Evolutionary conservation across 805 yeast genomes (phyloP).

Genomic region (Yarrowia divulgata): DNA sequence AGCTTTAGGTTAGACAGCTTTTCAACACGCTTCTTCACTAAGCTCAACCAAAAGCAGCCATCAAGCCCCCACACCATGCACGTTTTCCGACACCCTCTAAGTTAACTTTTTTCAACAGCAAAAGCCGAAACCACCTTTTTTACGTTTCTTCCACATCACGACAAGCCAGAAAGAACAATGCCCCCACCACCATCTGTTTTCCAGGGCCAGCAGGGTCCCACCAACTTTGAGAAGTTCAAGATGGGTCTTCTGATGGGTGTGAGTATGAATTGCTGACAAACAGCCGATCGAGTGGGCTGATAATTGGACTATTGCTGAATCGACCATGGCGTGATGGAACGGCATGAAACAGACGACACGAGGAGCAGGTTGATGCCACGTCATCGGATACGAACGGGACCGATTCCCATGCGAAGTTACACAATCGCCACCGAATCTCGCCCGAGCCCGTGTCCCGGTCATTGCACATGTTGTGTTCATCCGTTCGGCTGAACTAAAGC

Average conservation of each 20-base stretch:
- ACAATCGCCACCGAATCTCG: not conserved
- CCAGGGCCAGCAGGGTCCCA: slow-evolving; percentile 57
- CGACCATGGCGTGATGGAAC: not conserved
- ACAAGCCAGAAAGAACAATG: slow-evolving; percentile 43
- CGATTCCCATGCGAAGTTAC: not conserved
- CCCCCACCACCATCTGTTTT: slow-evolving; percentile 49
- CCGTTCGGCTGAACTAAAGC: not conserved
- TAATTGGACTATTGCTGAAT: not conserved
- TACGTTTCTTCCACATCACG: slow-evolving; percentile 19
- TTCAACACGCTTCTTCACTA: not conserved
- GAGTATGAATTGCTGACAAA: slow-evolving; percentile 46
- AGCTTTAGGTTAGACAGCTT: not conserved
- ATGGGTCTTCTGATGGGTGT: slow-evolving; percentile 98
- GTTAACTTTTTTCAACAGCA: slow-evolving; percentile 29
- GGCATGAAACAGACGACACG: not conserved
- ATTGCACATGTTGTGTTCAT: too few species aligned
- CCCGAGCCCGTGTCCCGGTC: not conserved
- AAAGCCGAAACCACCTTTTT: slow-evolving; percentile 30
- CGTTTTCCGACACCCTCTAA: slow-evolving; percentile 14
- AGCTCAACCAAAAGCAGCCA: not conserved
- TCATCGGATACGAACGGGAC: not conserved
- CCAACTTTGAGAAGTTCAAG: slow-evolving; percentile 94
- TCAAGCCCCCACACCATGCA: slow-evolving; percentile 11
- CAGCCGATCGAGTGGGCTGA: not conserved
- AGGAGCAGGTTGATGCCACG: not conserved